Evolutionary conservation across 2,329 filamentous ascomycete genomes (phyloP), one percentile per base, ranked within the genome.

Genomic region (Colletotrichum spinosum): DNA sequence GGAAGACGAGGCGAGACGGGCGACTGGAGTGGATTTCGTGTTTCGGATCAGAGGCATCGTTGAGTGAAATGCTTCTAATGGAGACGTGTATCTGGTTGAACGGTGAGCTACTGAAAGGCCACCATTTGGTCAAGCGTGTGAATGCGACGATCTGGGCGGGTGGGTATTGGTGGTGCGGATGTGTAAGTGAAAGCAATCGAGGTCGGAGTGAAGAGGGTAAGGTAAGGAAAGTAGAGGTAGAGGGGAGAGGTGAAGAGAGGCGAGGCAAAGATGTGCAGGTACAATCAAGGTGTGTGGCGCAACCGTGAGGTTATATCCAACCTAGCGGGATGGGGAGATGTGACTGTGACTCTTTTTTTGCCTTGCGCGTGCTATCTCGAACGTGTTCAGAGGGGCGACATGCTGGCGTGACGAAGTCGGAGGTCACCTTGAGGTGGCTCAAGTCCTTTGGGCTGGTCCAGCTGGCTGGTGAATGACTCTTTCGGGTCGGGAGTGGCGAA

Each of bases 1-100:
- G 85, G 85, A 82, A 75, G 84, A 87, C 86, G 79, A 82, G 80
- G 82, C 84, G 78, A 81, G 84, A 85, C 86, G 80, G 84, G 83
- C 86, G 86, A 89, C 87, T 89, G 86, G 84, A 81, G 79, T 80
- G 71, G 76, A 77, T 75, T 75, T 71, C 72, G 72, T 72, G 72
- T 76, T 76, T 78, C 77, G 80, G 82, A 79, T 83, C 87, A 87
- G 75, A 84, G 81, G 82, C 87, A 90, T 90, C 73, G 80, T 87
- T 78, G 75, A 74, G 41, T 62, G 70, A 25, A 73, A 69, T 73
- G 75, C 74, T 58, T 71, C 74, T 72, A 72, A 69, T 72, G 74
- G 65, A 68, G 59, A 66, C 58, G 59, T 70, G 71, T 59, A 48
- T 66, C 67, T 69, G 72, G 73, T 68, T 71, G 70, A 71, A 77